phyloP scores from a whole-genome alignment of 1,284 basidiomycete genomes.

The Rhodofomes roseus region DNA sequence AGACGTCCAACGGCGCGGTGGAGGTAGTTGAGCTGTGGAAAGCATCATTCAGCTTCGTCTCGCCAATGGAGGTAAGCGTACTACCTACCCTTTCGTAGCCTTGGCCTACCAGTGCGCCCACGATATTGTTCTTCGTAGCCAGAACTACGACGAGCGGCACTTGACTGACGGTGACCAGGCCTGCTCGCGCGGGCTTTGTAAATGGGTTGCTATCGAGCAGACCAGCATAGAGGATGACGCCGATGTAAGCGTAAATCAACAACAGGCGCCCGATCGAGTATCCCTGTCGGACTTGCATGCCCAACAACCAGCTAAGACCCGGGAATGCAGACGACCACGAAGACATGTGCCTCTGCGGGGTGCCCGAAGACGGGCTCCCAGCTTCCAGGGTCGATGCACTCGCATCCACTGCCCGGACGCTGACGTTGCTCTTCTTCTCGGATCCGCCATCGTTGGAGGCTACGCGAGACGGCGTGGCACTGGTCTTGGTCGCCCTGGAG shows the following conservation, averaged over 20 bases:
- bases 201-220: slow-evolving; percentile 55
- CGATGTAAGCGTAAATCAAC: slow-evolving; percentile 46
- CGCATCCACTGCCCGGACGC: neutral
- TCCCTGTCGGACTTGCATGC: neutral
- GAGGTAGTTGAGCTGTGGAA: slow-evolving; percentile 63
- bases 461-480: too few relatives aligned
- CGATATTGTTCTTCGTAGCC: slow-evolving; percentile 72
- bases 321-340: slow-evolving; percentile 6
- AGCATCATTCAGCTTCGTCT: neutral
- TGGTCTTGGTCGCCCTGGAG: neutral
- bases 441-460: neutral
- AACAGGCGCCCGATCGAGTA: slow-evolving; percentile 38
- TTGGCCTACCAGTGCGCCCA: slow-evolving; percentile 59
- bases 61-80: neutral
- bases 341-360: neutral
- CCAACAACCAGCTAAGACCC: neutral
- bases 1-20: slow-evolving; percentile 72
- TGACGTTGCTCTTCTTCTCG: neutral
- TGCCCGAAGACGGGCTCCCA: neutral
- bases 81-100: slow-evolving; percentile 68
- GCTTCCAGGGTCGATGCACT: neutral
- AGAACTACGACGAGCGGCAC: slow-evolving; percentile 69
- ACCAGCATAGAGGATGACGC: slow-evolving; percentile 43
- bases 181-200: slow-evolving; percentile 45
- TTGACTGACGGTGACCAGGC: slow-evolving; percentile 65